These are phyloP conservation scores for Wickerhamomyces tratensis DNA, from an alignment of 805 yeast species.

Conservation along the genomic window DNA sequence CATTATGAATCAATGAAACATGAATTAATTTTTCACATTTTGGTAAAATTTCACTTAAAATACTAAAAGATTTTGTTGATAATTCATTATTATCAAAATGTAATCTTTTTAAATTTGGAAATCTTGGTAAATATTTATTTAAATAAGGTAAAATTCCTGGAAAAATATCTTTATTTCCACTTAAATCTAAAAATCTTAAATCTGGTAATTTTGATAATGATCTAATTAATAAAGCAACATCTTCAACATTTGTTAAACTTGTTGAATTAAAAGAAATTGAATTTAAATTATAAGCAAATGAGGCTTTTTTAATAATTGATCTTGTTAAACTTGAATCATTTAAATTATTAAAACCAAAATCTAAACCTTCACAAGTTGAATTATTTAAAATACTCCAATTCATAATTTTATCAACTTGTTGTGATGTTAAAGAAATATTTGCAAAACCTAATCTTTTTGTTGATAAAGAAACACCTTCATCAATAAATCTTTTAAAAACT, in stretches of 20 bases:
- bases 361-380: constrained; percentile 53
- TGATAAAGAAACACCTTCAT: constrained; percentile 39
- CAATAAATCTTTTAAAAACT: constrained; percentile 45
- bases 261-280: constrained; percentile 62
- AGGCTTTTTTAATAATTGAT: constrained; percentile 14
- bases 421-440: constrained; percentile 49
- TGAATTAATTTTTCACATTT: constrained; percentile 58
- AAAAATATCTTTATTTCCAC: constrained; percentile 59
- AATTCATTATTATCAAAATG: constrained; percentile 66
- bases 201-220: constrained; percentile 43
- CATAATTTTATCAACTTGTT: constrained; percentile 47
- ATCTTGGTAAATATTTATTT: constrained; percentile 57
- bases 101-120: constrained; percentile 51
- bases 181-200: constrained; percentile 66
- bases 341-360: constrained; percentile 76
- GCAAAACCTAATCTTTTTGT: constrained; percentile 71
- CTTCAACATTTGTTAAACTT: constrained; percentile 41
- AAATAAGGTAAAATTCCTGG: constrained; percentile 51
- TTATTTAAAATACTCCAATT: constrained; percentile 43
- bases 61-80: constrained; percentile 41
- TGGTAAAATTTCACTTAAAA: constrained; percentile 60
- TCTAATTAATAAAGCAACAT: constrained; percentile 38
- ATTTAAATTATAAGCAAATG: constrained; percentile 18
- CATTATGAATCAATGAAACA: constrained; percentile 59
- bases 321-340: constrained; percentile 18